Evolutionary conservation across 352 stramenopile species (phyloP), one percentile per base, ranked within the genome.

Genomic region (Phytophthora pluvialis): DNA sequence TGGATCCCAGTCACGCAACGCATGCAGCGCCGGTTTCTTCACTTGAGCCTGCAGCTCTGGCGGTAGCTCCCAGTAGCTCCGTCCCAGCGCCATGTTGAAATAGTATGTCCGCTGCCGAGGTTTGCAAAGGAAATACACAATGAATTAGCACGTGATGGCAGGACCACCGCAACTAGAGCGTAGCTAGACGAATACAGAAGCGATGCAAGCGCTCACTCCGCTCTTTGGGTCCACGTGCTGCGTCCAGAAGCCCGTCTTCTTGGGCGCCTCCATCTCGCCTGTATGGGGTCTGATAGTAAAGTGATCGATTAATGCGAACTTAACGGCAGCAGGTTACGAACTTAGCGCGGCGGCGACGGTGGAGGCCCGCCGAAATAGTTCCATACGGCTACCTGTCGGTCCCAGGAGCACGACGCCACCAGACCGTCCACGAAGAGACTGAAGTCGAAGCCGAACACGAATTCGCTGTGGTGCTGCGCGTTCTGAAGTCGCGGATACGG

Each of bases 371-470:
- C 83, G 64, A 80, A 92, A 67, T 93, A 91, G 66, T 93, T 93
- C 86, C 86, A 95, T 18, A 91, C 57, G 0, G 71, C 52, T 18
- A 93, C 78, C n/a, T 89, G 77, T 11, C 83, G 81, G 66, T 95
- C 86, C 86, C 86, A 95, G 9, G 86, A 89, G 67, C 86, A 93
- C 0, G 84, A 92, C 4, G 81, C 84, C 18, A 95, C 70, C 33
- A 92, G 59, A 5, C 86, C 86, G 51, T 93, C 80, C 10, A 91
- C 80, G 58, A 95, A 95, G 28, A 93, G 70, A 55, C 81, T 93
- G 44, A 95, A 95, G 60, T 95, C 83, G 47, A 95, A 76, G 56
- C 86, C 89, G 47, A 94, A 89, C 5, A 93, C 88, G 53, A 97
- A 97, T 76, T 97, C 90, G 25, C 80, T 83, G 66, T 97, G 90